Percentiles rank a stretch among this genome's conserved stretches.
phyloP scores from a whole-genome alignment of 371 early-diverging fungal species.

The Mortierella sp. region DNA sequence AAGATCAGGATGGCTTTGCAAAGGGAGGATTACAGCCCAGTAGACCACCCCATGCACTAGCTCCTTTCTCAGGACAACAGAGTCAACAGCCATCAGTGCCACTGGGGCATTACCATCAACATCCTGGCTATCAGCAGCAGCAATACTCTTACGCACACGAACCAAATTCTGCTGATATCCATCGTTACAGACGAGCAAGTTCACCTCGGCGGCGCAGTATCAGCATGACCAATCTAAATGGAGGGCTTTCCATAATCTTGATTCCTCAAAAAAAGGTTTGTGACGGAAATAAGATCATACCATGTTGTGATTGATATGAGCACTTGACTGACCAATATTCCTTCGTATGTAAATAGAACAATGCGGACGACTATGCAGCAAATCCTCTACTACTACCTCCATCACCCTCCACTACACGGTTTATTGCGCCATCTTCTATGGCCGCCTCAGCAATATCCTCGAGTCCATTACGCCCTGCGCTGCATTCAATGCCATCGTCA shows the following conservation, averaged over 20 bases:
- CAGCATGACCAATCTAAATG: constrained; percentile 56
- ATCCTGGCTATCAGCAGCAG: constrained; percentile 33
- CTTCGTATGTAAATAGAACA: constrained; percentile 8
- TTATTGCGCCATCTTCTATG: constrained; percentile 44
- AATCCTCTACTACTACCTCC: constrained; percentile 54
- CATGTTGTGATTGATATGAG: background rate
- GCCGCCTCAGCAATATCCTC: constrained; percentile 31
- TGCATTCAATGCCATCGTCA: constrained; percentile 51
- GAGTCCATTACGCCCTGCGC: constrained; percentile 46
- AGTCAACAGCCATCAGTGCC: constrained; percentile 22
- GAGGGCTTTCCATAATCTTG: constrained; percentile 46
- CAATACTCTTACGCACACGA: constrained; percentile 46
- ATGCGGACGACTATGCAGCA: constrained; percentile 49
- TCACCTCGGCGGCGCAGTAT: constrained; percentile 54
- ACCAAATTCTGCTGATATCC: constrained; percentile 25
- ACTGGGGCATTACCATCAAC: constrained; percentile 28
- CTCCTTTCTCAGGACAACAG: constrained; percentile 22
- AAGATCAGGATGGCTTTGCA: constrained; percentile 33
- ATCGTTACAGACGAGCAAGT: constrained; percentile 48
- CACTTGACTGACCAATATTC: constrained; percentile 13
- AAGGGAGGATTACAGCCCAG: constrained; percentile 33
- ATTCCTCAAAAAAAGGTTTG: constrained; percentile 49
- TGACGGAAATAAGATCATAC: constrained; percentile 1
- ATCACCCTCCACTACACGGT: constrained; percentile 48
- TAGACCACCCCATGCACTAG: constrained; percentile 28